These are phyloP conservation scores for Dothideomycetes sp. DNA, from an alignment of 2,329 filamentous ascomycete genomes.

Conservation along the genomic window DNA sequence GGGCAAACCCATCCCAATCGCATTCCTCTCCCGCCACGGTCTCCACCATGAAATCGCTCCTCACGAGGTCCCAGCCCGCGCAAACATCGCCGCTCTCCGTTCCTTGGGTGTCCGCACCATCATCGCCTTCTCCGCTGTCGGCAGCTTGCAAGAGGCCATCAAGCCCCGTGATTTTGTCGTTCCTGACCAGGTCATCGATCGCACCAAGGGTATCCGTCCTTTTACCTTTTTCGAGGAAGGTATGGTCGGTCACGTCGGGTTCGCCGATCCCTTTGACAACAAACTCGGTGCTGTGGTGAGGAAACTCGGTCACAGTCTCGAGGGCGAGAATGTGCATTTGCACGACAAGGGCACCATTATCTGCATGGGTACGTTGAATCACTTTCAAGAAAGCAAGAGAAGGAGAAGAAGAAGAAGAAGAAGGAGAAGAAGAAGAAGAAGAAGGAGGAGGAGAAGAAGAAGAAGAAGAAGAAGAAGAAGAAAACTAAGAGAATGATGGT, in stretches of 20 bases:
- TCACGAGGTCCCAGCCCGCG: conserved; percentile 87
- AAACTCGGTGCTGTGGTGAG: conserved; percentile 67
- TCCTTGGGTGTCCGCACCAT: conserved; percentile 81
- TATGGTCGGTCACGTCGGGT: conserved; percentile 86
- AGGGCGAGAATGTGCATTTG: conserved; percentile 74
- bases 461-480: background rate
- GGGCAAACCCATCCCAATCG: conserved; percentile 54
- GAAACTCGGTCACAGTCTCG: conserved; percentile 64
- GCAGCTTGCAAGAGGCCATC: conserved; percentile 83
- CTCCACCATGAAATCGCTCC: conserved; percentile 80
- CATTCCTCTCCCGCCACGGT: conserved; percentile 91
- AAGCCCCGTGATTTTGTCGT: conserved; percentile 94
- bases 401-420: background rate
- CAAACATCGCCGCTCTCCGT: conserved; percentile 96
- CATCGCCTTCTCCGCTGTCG: conserved; percentile 92
- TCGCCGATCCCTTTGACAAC: conserved; percentile 89
- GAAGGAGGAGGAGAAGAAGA: background rate
- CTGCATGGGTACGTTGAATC: conserved; percentile 84
- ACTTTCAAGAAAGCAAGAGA: too few species aligned
- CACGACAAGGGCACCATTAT: conserved; percentile 79
- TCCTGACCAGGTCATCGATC: conserved; percentile 93
- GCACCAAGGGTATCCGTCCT: conserved; percentile 86
- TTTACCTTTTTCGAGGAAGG: conserved; percentile 95
- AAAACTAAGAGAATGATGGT: background rate
- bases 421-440: background rate